Base-by-base conservation (phyloP, 257 asterid species). In the Anisodus tanguticus region DNA sequence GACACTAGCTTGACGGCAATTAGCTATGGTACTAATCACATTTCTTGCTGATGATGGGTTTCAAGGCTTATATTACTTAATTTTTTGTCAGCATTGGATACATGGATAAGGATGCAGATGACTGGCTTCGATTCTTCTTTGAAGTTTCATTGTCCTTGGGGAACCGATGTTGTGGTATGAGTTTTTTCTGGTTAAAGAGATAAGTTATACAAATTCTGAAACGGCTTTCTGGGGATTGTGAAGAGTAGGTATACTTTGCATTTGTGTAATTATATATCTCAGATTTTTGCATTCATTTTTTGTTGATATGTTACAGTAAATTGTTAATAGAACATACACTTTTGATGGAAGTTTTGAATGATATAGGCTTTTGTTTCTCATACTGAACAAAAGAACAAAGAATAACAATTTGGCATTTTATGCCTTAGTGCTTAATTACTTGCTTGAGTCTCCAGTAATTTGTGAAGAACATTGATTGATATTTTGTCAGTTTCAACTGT, bases 1-100 rank as follows among this genome's bases (percentile, higher is more conserved):
- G 95, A 93, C n/a, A 81, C 88, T 31, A 93, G 91, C 92, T 91
- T 95, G 51, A 93, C 90, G 51, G 92, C 97, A 22, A 93, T 95
- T 85, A 95, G 99, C 86, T 95, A 95, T 67, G 98, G 98, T 70
- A 85, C 99, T 22, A 90, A 87, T 88, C 96, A 87, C 43, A 67
- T 94, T 45, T 89, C 95, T 81, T 94, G 99, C 86, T 22, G 26
- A 22, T 51, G 79, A 83, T 88, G 81, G 68, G 54, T 58, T 11
- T 70, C 82, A 80, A 83, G 41, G 39, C 53, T 69, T 47, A 82
- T 41, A 15, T 47, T 67, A 13, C 67, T 41, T 41, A 11, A 13
- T 19, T 47, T 39, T 74, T 49, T 45, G 79, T 45, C 79, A 45
- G 41, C 60, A 5, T 72, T 72, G 41, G 41, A 71, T 69, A 51